Evolutionary conservation across 345 rosid species (phyloP), one percentile per base, ranked within the genome.

Genomic region (Eucalyptus paniculata): DNA sequence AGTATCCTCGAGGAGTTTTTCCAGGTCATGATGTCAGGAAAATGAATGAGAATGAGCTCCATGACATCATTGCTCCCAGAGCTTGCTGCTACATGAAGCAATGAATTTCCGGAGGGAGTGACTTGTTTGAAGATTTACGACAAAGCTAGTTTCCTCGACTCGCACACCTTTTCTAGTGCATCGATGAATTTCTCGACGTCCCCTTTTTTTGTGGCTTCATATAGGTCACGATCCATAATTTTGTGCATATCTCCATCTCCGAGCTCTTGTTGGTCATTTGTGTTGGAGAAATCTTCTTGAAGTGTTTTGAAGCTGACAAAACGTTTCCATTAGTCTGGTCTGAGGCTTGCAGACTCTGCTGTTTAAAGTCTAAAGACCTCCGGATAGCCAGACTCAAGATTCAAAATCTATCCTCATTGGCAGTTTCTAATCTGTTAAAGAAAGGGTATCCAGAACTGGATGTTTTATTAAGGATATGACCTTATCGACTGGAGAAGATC

Each of bases 21-120:
- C 30, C 0, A 0, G 7, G 24, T 34, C 42, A 32, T 0, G 24
- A 0, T 4, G 42, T 32, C 0, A 34, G 81, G 42, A 3, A 18
- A 69, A 69, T 69, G 42, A 5, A 9, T 3, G 24, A 69, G 44
- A 69, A 69, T 69, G 81, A 69, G 44, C 44, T 32, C 24, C 13
- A 69, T 9, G 81, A 69, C 7, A 4, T 3, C 0, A 0, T 8
- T 2, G 0, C 0, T 32, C 13, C 13, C 44, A 2, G 4, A 34
- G 81, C 24, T 34, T 69, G 44, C 81, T 9, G 81, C 44, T 17
- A 69, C 44, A 18, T 69, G 81, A 17, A 69, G 81, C 81, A 69
- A 69, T 69, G 81, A 69, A 69, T 69, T 18, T 24, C 44, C 7
- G 1, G 81, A 69, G 44, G 81, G 44, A 1, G 12, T 69, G 44